Evolutionary conservation across 768 basidiomycete genomes (phyloP).

Genomic region (Xerocomellus amylosporus): DNA sequence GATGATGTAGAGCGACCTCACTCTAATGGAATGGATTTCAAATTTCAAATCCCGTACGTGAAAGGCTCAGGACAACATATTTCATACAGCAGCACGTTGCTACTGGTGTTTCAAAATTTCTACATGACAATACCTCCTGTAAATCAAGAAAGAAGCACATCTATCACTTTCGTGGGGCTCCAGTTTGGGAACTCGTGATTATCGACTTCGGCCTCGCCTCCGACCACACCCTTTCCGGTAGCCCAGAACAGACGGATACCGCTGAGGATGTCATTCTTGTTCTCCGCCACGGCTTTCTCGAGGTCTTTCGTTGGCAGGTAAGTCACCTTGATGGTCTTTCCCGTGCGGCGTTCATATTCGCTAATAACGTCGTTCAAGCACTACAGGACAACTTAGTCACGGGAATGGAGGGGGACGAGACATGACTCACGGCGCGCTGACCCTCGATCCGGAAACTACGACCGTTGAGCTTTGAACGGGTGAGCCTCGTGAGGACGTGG

Average conservation of each 20-base stretch:
- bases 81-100: too few species aligned
- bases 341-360: background rate
- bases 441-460: conserved; percentile 3
- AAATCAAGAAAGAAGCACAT: background rate
- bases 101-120: too few species aligned
- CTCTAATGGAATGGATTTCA: too few species aligned
- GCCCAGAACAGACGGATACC: background rate
- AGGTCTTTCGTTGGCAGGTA: background rate
- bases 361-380: background rate
- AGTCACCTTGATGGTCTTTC: background rate
- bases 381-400: background rate
- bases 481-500: background rate
- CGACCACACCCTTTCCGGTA: conserved; percentile 2
- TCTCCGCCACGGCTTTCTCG: background rate
- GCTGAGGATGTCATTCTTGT: background rate
- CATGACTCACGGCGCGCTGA: background rate
- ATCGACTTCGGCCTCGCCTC: background rate
- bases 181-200: background rate
- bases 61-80: too few species aligned
- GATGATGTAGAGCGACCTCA: too few species aligned
- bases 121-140: too few species aligned
- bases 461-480: background rate
- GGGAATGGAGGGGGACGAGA: too few species aligned
- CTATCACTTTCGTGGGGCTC: background rate
- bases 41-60: too few species aligned